A percentile compares a stretch with the other conserved stretches of the same genome.
Evolutionary conservation across 495 filamentous ascomycete genomes (phyloP).

Genomic region (Neurospora sp.): DNA sequence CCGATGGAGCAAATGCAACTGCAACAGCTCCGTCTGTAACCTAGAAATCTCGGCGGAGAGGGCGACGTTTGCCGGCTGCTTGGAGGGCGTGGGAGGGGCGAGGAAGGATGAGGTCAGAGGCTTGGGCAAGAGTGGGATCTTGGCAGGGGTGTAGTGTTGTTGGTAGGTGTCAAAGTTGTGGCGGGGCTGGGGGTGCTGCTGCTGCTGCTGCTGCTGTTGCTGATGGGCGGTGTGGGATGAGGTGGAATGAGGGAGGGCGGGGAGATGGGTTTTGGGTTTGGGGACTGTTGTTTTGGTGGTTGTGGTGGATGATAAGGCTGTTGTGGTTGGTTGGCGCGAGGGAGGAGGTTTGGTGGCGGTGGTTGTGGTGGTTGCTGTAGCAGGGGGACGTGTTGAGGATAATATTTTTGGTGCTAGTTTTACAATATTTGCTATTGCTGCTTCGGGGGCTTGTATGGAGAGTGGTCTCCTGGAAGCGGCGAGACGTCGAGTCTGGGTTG

Average conservation of each 20-base stretch:
- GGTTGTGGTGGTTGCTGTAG: constrained; percentile 1
- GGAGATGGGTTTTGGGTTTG: constrained; percentile 10
- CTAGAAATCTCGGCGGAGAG: constrained; percentile 50
- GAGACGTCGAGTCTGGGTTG: not conserved
- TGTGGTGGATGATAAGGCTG: not conserved
- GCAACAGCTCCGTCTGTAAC: constrained; percentile 63
- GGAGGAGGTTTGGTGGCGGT: not conserved
- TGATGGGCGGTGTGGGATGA: not conserved
- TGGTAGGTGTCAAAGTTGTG: constrained; percentile 58
- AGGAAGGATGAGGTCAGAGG: constrained; percentile 45
- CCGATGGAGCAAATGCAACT: constrained; percentile 59
- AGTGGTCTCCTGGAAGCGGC: not conserved
- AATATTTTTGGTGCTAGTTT: not conserved
- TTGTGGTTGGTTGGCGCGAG: not conserved
- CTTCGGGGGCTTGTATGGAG: not conserved
- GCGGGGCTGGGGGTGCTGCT: constrained; percentile 15
- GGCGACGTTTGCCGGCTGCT: constrained; percentile 41
- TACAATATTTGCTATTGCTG: not conserved
- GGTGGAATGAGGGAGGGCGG: not conserved
- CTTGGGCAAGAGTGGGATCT: constrained; percentile 40
- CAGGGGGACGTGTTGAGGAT: constrained; percentile 1
- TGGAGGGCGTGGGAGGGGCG: constrained; percentile 41
- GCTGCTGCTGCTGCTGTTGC: not conserved
- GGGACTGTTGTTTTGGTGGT: not conserved
- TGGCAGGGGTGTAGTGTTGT: constrained; percentile 59